Conservation (phyloP, 805 yeast species). For the Candida tibetensis region DNA sequence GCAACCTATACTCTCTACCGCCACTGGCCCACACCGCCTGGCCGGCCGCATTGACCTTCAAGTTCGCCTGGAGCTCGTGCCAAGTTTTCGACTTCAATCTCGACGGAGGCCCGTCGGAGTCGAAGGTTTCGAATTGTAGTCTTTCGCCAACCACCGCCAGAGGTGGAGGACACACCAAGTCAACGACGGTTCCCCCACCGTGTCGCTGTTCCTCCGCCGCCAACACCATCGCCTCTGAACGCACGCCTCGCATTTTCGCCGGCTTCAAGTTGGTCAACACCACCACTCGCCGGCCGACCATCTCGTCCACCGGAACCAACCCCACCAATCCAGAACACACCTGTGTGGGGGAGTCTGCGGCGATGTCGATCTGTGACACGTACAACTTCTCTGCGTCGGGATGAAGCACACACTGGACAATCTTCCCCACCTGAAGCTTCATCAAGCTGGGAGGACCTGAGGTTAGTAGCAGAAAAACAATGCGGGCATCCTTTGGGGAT, state of each 20-base stretch:
- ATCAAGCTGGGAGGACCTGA: conserved; percentile 18
- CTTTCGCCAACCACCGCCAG: conserved; percentile 36
- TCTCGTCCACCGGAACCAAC: conserved; percentile 34
- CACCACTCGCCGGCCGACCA: conserved; percentile 45
- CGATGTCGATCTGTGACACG: conserved; percentile 48
- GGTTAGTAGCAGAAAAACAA: too few relatives aligned
- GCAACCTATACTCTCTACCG: conserved; percentile 1
- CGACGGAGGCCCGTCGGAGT: conserved; percentile 14
- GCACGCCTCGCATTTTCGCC: conserved; percentile 59
- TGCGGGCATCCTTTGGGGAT: too few relatives aligned
- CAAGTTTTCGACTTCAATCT: conserved; percentile 34
- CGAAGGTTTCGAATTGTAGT: conserved; percentile 34
- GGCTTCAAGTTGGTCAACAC: conserved; percentile 58
- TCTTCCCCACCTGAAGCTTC: conserved; percentile 46
- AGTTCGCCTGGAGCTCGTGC: conserved; percentile 25
- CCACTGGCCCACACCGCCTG: conserved; percentile 25
- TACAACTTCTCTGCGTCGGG: conserved; percentile 59
- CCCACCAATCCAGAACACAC: conserved; percentile 62
- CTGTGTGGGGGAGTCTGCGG: conserved; percentile 26
- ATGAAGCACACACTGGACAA: conserved; percentile 45
- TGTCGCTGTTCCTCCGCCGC: conserved; percentile 56
- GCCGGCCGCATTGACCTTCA: conserved; percentile 29
- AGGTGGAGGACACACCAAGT: conserved; percentile 46
- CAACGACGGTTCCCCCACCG: conserved; percentile 31
- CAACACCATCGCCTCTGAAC: conserved; percentile 62